phyloP scores from a whole-genome alignment of 1,284 basidiomycete genomes.

The Ceratobasidium sp. region DNA sequence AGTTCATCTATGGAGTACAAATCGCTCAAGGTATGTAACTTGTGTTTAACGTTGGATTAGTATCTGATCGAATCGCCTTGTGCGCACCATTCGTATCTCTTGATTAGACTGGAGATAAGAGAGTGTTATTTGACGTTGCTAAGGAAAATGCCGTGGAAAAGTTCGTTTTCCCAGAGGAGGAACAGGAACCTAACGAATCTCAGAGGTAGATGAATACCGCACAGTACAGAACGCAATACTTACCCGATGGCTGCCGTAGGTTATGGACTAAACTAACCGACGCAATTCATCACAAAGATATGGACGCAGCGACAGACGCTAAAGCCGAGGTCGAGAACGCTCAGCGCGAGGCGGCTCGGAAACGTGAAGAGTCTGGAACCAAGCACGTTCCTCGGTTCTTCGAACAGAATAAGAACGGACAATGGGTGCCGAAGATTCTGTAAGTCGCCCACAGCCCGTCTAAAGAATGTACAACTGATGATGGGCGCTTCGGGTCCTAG shows the following conservation, averaged over 20 bases:
- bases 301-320: slow-evolving; percentile 91
- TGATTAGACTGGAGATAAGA: slow-evolving; percentile 67
- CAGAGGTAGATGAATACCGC: slow-evolving; percentile 60
- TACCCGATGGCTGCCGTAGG: slow-evolving; percentile 50
- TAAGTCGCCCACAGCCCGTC: no score
- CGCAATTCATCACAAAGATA: slow-evolving; percentile 87
- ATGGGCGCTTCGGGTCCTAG: slow-evolving; percentile 38
- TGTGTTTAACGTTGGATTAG: neutral
- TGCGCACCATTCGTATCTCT: neutral
- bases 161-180: slow-evolving; percentile 79
- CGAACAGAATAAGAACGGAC: slow-evolving; percentile 68
- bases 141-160: slow-evolving; percentile 76
- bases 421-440: slow-evolving; percentile 83
- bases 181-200: slow-evolving; percentile 93
- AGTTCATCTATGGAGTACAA: slow-evolving; percentile 90
- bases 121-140: slow-evolving; percentile 83
- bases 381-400: slow-evolving; percentile 82
- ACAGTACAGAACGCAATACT: neutral
- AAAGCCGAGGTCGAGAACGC: slow-evolving; percentile 93
- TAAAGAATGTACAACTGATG: slow-evolving; percentile 16
- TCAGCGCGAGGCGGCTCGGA: slow-evolving; percentile 82
- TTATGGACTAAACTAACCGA: slow-evolving; percentile 87
- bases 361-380: slow-evolving; percentile 76
- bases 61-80: neutral
- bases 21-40: slow-evolving; percentile 61